These are phyloP conservation scores for Monilinia vaccinii-corymbosi DNA, from an alignment of 2,329 filamentous ascomycete genomes.

Conservation along the genomic window DNA sequence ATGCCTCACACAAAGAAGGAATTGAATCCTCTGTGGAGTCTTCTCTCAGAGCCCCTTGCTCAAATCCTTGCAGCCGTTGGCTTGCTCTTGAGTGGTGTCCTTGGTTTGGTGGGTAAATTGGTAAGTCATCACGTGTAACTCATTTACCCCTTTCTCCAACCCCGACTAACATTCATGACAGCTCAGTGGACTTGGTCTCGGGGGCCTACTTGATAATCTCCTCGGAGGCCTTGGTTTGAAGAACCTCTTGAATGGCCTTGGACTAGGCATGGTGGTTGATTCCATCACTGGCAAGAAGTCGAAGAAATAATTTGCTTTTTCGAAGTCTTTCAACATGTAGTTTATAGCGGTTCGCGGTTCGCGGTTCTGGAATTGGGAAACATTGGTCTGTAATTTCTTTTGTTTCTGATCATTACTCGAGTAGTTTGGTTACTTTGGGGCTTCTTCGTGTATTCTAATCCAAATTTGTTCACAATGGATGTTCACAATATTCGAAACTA, in stretches of 20 bases:
- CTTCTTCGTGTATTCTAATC: constrained; percentile 2
- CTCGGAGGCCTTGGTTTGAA: constrained; percentile 69
- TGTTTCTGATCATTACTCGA: neutral
- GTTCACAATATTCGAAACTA: neutral
- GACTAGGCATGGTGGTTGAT: constrained; percentile 42
- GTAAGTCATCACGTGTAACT: constrained; percentile 27
- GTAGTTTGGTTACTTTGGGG: neutral
- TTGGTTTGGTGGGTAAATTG: constrained; percentile 74
- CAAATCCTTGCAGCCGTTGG: constrained; percentile 90
- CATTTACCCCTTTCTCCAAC: neutral
- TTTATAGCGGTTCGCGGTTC: constrained; percentile 6
- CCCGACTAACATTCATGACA: constrained; percentile 1
- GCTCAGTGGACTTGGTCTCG: constrained; percentile 63
- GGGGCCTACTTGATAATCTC: constrained; percentile 69
- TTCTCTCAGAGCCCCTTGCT: constrained; percentile 72
- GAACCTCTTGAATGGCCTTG: constrained; percentile 66
- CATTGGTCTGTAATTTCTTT: neutral
- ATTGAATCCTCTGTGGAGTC: constrained; percentile 79
- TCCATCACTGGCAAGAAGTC: constrained; percentile 39
- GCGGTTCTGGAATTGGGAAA: neutral
- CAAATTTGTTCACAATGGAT: neutral
- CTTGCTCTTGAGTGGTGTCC: constrained; percentile 69
- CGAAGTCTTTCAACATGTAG: constrained; percentile 1
- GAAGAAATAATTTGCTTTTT: constrained; percentile 6
- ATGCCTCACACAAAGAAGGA: constrained; percentile 95